A percentile compares a stretch with the other conserved stretches of the same genome.
These are phyloP conservation scores for Torrubiellomyces zombiae DNA, from an alignment of 2,329 filamentous ascomycete genomes.

Conservation along the genomic window DNA sequence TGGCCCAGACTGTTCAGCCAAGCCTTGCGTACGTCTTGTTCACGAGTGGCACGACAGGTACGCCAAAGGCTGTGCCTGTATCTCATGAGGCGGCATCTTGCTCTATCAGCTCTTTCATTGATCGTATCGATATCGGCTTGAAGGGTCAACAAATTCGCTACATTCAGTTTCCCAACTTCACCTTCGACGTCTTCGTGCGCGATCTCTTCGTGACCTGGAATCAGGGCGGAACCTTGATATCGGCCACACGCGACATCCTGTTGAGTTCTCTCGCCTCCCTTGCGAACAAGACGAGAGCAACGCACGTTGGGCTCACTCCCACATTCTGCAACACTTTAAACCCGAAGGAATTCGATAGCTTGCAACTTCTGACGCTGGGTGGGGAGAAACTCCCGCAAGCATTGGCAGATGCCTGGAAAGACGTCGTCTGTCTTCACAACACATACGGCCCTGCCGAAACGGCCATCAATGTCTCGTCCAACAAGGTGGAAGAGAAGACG, in stretches of 20 bases:
- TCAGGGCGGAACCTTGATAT: slow-evolving; percentile 42
- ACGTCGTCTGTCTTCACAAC: no score
- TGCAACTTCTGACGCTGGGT: slow-evolving; percentile 41
- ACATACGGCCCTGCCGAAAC: slow-evolving; percentile 13
- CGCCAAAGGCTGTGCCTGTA: slow-evolving; percentile 21
- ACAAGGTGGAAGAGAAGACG: slow-evolving; percentile 7
- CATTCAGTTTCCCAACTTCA: slow-evolving; percentile 20
- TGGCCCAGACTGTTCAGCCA: slow-evolving; percentile 2
- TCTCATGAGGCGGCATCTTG: slow-evolving; percentile 17
- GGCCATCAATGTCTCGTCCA: slow-evolving; percentile 11
- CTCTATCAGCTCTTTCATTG: slow-evolving; percentile 5
- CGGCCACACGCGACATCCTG: slow-evolving; percentile 36
- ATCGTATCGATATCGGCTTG: neutral
- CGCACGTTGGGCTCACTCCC: slow-evolving; percentile 44
- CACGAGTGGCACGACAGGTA: slow-evolving; percentile 12
- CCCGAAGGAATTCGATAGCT: slow-evolving; percentile 22
- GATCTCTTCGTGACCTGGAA: slow-evolving; percentile 49
- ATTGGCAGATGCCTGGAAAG: slow-evolving; percentile 35
- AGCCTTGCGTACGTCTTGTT: slow-evolving; percentile 20
- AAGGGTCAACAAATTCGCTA: slow-evolving; percentile 12
- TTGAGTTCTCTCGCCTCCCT: slow-evolving; percentile 35
- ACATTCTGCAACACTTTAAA: slow-evolving; percentile 40
- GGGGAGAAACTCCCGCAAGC: slow-evolving; percentile 43
- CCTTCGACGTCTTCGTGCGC: slow-evolving; percentile 32
- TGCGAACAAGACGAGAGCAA: slow-evolving; percentile 31